Conservation (phyloP, 805 yeast species). For the Cyberlindnera mycetangii region DNA sequence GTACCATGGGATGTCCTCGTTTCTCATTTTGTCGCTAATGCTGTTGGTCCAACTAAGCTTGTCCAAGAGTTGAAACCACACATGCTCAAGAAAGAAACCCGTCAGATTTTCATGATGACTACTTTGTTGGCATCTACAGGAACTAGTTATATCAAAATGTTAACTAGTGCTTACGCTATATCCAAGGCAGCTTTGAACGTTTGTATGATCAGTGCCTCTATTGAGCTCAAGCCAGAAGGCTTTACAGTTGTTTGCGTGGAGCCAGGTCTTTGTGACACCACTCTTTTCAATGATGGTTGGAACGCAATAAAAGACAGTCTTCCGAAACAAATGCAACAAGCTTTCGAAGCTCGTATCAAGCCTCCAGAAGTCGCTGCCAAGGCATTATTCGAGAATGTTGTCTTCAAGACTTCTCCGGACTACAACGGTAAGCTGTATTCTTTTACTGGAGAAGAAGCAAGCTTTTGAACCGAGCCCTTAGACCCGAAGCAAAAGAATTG, state of each 20-base stretch:
- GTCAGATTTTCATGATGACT: slow-evolving; percentile 29
- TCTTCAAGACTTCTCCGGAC: not conserved
- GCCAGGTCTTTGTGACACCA: not conserved
- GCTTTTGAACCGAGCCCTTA: too few species aligned
- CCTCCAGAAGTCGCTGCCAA: not conserved
- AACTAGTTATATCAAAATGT: not conserved
- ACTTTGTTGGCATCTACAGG: not conserved
- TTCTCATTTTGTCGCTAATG: slow-evolving; percentile 23
- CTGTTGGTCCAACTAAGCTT: slow-evolving; percentile 25
- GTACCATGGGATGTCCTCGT: slow-evolving; percentile 3
- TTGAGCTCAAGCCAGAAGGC: not conserved
- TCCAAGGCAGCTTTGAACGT: not conserved
- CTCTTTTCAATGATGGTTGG: not conserved
- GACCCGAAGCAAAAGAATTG: too few species aligned
- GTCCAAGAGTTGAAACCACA: slow-evolving; percentile 23
- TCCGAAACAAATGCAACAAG: not conserved
- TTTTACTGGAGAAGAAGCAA: not conserved
- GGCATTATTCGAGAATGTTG: not conserved
- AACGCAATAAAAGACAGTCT: not conserved
- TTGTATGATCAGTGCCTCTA: not conserved
- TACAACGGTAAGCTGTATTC: not conserved
- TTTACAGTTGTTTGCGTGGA: not conserved
- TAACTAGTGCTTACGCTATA: not conserved
- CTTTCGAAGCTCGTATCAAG: not conserved
- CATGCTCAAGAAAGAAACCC: slow-evolving; percentile 20